These are phyloP conservation scores for Clonostachys rosea DNA, from an alignment of 2,329 filamentous ascomycete species.

Conservation along the genomic window DNA sequence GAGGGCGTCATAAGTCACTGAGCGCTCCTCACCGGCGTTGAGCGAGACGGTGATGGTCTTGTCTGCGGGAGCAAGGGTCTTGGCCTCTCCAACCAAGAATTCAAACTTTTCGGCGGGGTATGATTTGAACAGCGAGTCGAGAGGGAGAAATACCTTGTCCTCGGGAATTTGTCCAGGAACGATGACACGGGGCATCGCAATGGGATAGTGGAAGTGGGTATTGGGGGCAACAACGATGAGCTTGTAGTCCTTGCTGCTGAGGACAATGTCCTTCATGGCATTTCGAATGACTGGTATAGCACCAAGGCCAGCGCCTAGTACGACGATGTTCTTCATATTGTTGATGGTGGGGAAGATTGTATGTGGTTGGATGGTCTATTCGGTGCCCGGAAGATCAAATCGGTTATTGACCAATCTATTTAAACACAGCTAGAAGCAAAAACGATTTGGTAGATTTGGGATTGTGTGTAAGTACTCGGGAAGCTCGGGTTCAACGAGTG, in stretches of 20 bases:
- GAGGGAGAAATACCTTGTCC: constrained; percentile 23
- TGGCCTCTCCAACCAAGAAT: constrained; percentile 44
- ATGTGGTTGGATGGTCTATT: not conserved
- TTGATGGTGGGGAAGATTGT: not conserved
- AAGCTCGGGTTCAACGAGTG: too few species aligned
- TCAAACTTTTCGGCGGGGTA: constrained; percentile 44
- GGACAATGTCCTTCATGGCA: constrained; percentile 36
- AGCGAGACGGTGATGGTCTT: constrained; percentile 36
- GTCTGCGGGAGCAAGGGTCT: constrained; percentile 29
- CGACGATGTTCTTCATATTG: constrained; percentile 33
- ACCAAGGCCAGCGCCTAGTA: constrained; percentile 42
- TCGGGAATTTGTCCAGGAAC: constrained; percentile 40
- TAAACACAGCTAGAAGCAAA: too few species aligned
- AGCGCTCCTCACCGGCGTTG: constrained; percentile 21
- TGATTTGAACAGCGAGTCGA: constrained; percentile 38
- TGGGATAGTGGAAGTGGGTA: constrained; percentile 42
- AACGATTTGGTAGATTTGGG: too few species aligned
- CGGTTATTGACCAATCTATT: too few species aligned
- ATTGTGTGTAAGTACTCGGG: too few species aligned
- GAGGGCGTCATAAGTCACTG: constrained; percentile 44
- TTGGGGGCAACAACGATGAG: constrained; percentile 41
- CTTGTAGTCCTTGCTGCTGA: constrained; percentile 31
- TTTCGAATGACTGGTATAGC: constrained; percentile 45
- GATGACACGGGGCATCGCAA: constrained; percentile 41
- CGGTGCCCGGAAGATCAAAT: not conserved